phyloP scores from a whole-genome alignment of 495 filamentous ascomycete genomes.

The Penicillium coprophilum region DNA sequence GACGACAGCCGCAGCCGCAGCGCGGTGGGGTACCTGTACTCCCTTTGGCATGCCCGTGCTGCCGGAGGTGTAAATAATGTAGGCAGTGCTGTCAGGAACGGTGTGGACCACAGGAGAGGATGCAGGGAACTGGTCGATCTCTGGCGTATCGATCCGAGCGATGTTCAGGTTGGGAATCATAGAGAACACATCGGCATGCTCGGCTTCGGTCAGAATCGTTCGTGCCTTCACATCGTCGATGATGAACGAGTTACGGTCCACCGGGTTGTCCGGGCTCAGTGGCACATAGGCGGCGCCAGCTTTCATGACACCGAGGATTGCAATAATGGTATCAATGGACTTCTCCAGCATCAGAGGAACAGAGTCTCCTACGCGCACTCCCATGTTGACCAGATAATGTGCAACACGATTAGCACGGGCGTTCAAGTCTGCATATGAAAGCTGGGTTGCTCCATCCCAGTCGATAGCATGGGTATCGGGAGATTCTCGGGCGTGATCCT shows the following conservation, averaged over 20 bases:
- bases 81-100: constrained; percentile 11
- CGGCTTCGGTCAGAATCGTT: constrained; percentile 11
- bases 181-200: constrained; percentile 12
- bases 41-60: constrained; percentile 45
- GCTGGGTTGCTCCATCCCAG: constrained; percentile 1
- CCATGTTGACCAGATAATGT: background rate
- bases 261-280: constrained; percentile 49
- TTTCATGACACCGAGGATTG: constrained; percentile 43
- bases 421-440: constrained; percentile 2
- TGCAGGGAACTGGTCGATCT: background rate
- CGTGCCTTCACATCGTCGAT: constrained; percentile 12
- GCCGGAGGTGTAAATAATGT: constrained; percentile 40
- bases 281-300: constrained; percentile 50
- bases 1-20: constrained; percentile 5
- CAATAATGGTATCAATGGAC: constrained; percentile 42
- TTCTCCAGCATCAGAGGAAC: constrained; percentile 49
- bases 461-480: background rate
- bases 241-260: constrained; percentile 20
- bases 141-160: constrained; percentile 7
- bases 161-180: constrained; percentile 6
- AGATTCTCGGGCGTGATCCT: background rate
- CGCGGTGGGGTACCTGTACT: constrained; percentile 39
- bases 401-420: constrained; percentile 3
- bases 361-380: constrained; percentile 2
- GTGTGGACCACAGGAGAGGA: background rate